A percentile compares a stretch with the other conserved stretches of the same genome.
Evolutionary conservation across 192 early-diverging fungal genomes (phyloP).

Genomic region (Entomortierella lignicola): DNA sequence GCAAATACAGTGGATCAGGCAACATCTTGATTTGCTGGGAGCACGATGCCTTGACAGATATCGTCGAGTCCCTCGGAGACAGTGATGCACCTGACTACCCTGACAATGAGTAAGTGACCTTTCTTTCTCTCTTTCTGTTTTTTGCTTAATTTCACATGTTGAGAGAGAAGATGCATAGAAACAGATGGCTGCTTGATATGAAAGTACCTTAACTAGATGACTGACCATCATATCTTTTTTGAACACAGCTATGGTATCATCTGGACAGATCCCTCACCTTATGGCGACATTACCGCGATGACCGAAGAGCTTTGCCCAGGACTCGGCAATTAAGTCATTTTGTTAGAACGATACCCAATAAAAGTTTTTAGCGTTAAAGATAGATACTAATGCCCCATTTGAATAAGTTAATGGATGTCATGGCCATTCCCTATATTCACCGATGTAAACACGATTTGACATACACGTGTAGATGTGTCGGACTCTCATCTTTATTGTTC

Average conservation of each 20-base stretch:
- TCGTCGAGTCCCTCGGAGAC: slow-evolving; percentile 16
- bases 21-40: slow-evolving; percentile 35
- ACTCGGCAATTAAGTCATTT: slow-evolving; percentile 17
- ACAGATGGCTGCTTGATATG: slow-evolving; percentile 18
- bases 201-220: slow-evolving; percentile 3
- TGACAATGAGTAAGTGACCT: slow-evolving; percentile 20
- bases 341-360: not conserved
- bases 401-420: too few species aligned
- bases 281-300: slow-evolving; percentile 12
- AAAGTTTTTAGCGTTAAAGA: too few species aligned
- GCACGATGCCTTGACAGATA: slow-evolving; percentile 17
- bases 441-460: too few species aligned
- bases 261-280: slow-evolving; percentile 25
- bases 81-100: slow-evolving; percentile 14
- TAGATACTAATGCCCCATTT: too few species aligned
- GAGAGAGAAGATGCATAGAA: slow-evolving; percentile 9
- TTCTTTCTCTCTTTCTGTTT: slow-evolving; percentile 5
- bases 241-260: slow-evolving; percentile 26
- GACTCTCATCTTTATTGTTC: too few species aligned
- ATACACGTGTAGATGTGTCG: too few species aligned
- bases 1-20: slow-evolving; percentile 20
- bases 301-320: slow-evolving; percentile 15
- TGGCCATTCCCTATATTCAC: too few species aligned
- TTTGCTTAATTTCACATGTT: slow-evolving; percentile 17
- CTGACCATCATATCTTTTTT: slow-evolving; percentile 7